phyloP scores from a whole-genome alignment of 2,329 filamentous ascomycete species.

The Talaromyces funiculosus region DNA sequence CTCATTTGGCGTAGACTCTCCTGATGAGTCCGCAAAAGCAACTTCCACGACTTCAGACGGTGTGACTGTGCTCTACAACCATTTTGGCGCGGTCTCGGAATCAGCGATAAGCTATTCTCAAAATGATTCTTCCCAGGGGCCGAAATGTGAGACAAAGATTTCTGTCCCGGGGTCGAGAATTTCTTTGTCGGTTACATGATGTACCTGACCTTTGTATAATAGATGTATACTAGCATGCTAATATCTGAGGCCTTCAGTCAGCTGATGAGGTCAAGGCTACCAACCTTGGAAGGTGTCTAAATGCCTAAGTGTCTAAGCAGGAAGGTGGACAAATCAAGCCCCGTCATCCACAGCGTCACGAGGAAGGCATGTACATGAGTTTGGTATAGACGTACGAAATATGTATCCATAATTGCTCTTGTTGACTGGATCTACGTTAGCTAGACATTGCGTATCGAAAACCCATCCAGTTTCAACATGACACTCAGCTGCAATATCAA shows the following conservation, averaged over 20 bases:
- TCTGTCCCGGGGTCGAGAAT: slow-evolving; percentile 31
- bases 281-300: background rate
- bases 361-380: too few species aligned
- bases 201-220: background rate
- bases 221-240: background rate
- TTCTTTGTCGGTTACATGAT: slow-evolving; percentile 12
- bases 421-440: too few species aligned
- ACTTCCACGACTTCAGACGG: slow-evolving; percentile 12
- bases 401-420: too few species aligned
- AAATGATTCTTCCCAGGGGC: background rate
- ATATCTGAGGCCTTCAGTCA: background rate
- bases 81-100: slow-evolving; percentile 37
- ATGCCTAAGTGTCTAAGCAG: too few species aligned
- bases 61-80: slow-evolving; percentile 24
- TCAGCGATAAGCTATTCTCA: slow-evolving; percentile 30
- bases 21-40: slow-evolving; percentile 19
- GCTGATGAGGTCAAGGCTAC: background rate
- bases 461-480: background rate
- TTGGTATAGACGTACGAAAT: too few species aligned
- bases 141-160: slow-evolving; percentile 24
- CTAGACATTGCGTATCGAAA: too few species aligned
- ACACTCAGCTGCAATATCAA: background rate
- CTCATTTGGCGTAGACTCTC: slow-evolving; percentile 29
- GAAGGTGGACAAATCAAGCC: too few species aligned
- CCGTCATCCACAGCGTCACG: too few species aligned